Conservation (phyloP, 2,329 filamentous ascomycete genomes). For the Aulographum hederae region DNA sequence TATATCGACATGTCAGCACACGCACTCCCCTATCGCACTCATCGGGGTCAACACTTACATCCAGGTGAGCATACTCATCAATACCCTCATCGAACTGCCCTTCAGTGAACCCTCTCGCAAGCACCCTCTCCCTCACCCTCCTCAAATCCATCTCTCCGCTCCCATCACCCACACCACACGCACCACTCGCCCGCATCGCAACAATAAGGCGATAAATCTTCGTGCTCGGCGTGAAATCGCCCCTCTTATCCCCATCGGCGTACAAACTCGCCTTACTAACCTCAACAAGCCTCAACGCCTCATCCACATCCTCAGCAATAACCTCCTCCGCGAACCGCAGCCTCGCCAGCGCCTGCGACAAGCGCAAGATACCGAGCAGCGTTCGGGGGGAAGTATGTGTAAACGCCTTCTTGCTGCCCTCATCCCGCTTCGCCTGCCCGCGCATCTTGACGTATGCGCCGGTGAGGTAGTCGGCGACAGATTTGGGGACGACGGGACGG, state of each 20-base stretch:
- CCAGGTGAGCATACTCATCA: constrained; percentile 72
- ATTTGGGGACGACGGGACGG: constrained; percentile 68
- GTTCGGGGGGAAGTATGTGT: constrained; percentile 89
- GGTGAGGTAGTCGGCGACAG: constrained; percentile 88
- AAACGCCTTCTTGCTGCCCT: constrained; percentile 83
- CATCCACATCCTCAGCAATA: constrained; percentile 83
- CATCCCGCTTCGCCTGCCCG: constrained; percentile 78
- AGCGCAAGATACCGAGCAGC: constrained; percentile 75
- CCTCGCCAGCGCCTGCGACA: constrained; percentile 83
- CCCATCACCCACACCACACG: constrained; percentile 60
- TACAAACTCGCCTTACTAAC: constrained; percentile 85
- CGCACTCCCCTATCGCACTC: too few relatives aligned
- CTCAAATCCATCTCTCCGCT: constrained; percentile 66
- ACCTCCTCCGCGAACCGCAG: constrained; percentile 77
- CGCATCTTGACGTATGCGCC: constrained; percentile 92
- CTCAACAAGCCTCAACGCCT: constrained; percentile 78
- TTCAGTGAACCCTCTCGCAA: constrained; percentile 92
- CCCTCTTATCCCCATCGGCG: constrained; percentile 38
- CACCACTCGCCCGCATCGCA: constrained; percentile 68
- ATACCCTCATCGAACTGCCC: constrained; percentile 78
- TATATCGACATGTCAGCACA: constrained; percentile 12
- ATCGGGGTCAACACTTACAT: constrained; percentile 60
- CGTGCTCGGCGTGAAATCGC: constrained; percentile 63
- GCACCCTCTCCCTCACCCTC: constrained; percentile 74
- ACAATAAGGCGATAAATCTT: constrained; percentile 94